Conservation (phyloP, 768 basidiomycete species). For the Phaeolepiota aurea region DNA sequence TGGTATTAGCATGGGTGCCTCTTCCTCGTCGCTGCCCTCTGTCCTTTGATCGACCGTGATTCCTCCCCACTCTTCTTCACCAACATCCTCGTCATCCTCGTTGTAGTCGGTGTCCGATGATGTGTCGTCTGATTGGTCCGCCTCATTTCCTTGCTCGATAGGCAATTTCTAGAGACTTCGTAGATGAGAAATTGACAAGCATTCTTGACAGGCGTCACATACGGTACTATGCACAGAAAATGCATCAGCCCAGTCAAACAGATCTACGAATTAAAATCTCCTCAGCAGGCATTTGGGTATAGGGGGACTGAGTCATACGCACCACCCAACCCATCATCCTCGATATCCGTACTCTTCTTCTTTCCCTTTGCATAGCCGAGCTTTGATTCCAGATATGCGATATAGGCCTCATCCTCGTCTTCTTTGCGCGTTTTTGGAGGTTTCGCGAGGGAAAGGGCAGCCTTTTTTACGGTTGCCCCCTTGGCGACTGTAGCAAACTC, state of each 20-base stretch:
- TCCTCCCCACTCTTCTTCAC: conserved; percentile 27
- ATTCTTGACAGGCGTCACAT: neutral
- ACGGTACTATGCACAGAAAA: conserved; percentile 17
- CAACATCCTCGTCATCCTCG: conserved; percentile 14
- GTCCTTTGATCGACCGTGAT: conserved; percentile 22
- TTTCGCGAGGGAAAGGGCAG: neutral
- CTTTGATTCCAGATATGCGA: conserved; percentile 73
- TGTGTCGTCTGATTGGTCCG: neutral
- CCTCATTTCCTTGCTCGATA: conserved; percentile 3
- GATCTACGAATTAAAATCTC: conserved; percentile 29
- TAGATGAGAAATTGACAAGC: neutral
- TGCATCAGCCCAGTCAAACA: conserved; percentile 44
- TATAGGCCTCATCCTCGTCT: conserved; percentile 76
- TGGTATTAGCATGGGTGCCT: neutral
- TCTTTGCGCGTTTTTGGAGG: conserved; percentile 18
- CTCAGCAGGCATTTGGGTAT: too few relatives aligned
- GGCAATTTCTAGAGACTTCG: neutral
- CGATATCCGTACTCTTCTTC: conserved; percentile 35
- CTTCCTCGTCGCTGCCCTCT: conserved; percentile 12
- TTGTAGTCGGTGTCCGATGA: conserved; percentile 12
- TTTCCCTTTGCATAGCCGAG: conserved; percentile 47
- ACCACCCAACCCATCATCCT: conserved; percentile 86
- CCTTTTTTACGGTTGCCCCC: conserved; percentile 3
- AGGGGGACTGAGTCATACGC: too few relatives aligned
- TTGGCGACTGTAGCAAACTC: neutral